Evolutionary conservation across 176 grass and related monocot species (phyloP).

Genomic region (Zizania latifolia): DNA sequence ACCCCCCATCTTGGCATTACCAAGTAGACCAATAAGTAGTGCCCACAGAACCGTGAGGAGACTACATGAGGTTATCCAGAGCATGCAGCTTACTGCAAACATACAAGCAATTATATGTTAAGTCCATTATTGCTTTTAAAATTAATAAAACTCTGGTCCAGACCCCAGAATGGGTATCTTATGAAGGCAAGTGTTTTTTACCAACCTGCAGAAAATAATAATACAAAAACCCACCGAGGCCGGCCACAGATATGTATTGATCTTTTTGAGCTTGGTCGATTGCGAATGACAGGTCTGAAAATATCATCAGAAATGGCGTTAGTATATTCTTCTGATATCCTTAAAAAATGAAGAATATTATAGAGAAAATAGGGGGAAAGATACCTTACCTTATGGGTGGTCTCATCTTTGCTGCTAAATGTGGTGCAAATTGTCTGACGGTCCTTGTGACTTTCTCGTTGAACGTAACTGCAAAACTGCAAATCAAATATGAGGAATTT

Average conservation of each 20-base stretch:
- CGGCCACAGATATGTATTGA: constrained; percentile 37
- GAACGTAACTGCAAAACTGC: constrained; percentile 84
- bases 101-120: neutral
- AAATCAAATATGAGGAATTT: constrained; percentile 20
- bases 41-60: constrained; percentile 66
- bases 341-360: neutral
- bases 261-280: constrained; percentile 34
- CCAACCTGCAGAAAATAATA: constrained; percentile 51
- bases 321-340: neutral
- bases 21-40: constrained; percentile 52
- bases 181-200: neutral
- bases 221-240: constrained; percentile 49
- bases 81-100: constrained; percentile 57
- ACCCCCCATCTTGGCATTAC: constrained; percentile 26
- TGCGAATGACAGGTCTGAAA: constrained; percentile 40
- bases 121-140: neutral
- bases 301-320: neutral
- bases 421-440: constrained; percentile 86
- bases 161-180: neutral
- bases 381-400: constrained; percentile 64
- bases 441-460: constrained; percentile 95
- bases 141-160: neutral
- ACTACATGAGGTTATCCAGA: constrained; percentile 64
- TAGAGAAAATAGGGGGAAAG: neutral
- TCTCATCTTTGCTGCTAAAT: constrained; percentile 96